Base-by-base conservation (phyloP, 2,329 filamentous ascomycete species). In the Trichoderma asperellum region DNA sequence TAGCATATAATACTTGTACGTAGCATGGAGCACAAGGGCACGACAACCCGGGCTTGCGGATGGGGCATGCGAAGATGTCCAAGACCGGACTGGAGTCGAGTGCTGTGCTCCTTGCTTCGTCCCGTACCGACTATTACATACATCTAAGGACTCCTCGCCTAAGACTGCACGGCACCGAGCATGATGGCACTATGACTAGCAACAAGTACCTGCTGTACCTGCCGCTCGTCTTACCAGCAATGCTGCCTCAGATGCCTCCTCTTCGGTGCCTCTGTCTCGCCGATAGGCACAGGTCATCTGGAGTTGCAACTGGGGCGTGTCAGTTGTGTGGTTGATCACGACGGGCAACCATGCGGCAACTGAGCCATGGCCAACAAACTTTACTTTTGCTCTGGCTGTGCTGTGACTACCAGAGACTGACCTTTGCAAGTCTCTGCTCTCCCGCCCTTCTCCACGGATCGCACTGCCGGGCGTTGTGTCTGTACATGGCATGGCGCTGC, bases 271-370 rank as follows among this genome's bases (percentile, higher is more conserved):
- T 35, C 18, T 63, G 49, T 64, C 61, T 64, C 49, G 34, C 61
- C 49, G 61, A 43, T 56, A 24, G 4, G 32, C 55, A 29, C 61
- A 56, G 61, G 63, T 52, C 55, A 59, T 37, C 55, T 55, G 52
- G 35, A 34, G 29, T 34, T 67, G 16, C 55, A 57, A 37, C 35
- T 14, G 37, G 62, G 53, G 62, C 52, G 35, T 29, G 62, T 47
- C 53, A 34, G 62, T 57, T 29, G 62, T 21, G 52, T 24, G 27
- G 49, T 24, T 67, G 63, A 67, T 67, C 55, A 65, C 63, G 53
- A 55, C 56, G 63, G 37, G 35, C 27, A 57, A 37, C 37, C 40
- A 67, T 53, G 63, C 53, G 63, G 52, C 62, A 66, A 32, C 35
- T 34, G 40, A 47, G 34, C 47, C 63, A 52, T 59, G 40, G 53